phyloP scores from a whole-genome alignment of 2,329 filamentous ascomycete species.

The Beauveria australis region DNA sequence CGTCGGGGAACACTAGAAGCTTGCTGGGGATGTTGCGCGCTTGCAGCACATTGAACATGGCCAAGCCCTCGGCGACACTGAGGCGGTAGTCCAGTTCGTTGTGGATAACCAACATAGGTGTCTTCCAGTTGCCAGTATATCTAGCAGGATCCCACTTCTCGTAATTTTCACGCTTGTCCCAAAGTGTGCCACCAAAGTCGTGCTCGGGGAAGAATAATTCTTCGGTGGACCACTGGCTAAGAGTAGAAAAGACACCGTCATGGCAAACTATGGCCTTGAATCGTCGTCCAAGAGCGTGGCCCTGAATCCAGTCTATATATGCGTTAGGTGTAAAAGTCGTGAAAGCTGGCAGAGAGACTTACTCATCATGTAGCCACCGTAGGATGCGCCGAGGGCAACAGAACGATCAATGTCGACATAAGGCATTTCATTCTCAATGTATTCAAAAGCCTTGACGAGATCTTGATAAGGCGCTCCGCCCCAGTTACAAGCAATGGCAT shows the following conservation, averaged over 20 bases:
- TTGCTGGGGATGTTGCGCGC: constrained; percentile 65
- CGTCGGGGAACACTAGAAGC: constrained; percentile 74
- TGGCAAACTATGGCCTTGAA: constrained; percentile 87
- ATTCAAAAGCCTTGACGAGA: constrained; percentile 68
- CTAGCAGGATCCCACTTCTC: constrained; percentile 62
- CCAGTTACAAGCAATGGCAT: constrained; percentile 75
- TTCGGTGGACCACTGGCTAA: constrained; percentile 56
- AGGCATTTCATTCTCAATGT: constrained; percentile 55
- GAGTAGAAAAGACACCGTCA: constrained; percentile 73
- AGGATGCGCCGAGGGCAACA: constrained; percentile 67
- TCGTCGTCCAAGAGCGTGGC: constrained; percentile 69
- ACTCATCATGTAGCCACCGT: constrained; percentile 71
- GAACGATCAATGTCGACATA: constrained; percentile 63
- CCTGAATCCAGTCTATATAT: constrained; percentile 74
- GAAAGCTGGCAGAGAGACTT: constrained; percentile 18
- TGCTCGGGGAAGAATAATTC: constrained; percentile 65
- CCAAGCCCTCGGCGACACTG: constrained; percentile 74
- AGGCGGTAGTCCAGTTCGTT: constrained; percentile 84
- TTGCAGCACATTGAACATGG: constrained; percentile 81
- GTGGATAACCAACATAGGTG: constrained; percentile 81
- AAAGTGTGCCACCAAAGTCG: constrained; percentile 55
- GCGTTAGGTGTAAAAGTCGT: not conserved
- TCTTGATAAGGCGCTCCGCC: constrained; percentile 79
- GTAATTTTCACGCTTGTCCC: constrained; percentile 55
- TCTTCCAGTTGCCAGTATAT: constrained; percentile 64